These are phyloP conservation scores for Geranium brycei DNA, from an alignment of 345 rosid species.

Conservation along the genomic window DNA sequence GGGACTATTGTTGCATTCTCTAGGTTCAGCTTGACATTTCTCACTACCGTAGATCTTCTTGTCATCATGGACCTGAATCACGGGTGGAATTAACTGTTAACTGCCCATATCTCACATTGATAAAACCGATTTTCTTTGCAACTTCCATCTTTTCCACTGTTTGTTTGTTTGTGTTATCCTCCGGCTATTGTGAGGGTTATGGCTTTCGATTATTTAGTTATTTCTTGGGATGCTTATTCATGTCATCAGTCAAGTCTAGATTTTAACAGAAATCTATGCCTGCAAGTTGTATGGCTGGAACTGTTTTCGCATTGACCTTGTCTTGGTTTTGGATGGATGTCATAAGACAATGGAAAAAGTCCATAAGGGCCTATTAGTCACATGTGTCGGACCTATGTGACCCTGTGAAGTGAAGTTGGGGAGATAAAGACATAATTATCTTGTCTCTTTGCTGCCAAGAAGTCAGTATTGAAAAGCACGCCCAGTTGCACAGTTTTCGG, in stretches of 20 bases:
- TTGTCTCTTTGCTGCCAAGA: background rate
- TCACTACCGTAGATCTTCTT: background rate
- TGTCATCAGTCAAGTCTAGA: background rate
- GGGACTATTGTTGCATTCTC: background rate
- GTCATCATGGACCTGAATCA: background rate
- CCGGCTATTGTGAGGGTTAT: background rate
- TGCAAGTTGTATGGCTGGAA: background rate
- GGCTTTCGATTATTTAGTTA: background rate
- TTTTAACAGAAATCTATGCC: background rate
- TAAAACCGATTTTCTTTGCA: background rate
- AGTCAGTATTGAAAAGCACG: background rate
- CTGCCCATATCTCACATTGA: background rate
- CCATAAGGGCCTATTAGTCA: background rate
- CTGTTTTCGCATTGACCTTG: background rate
- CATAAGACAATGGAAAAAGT: too few species aligned
- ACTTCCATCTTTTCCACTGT: background rate
- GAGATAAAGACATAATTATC: background rate
- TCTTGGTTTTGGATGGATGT: background rate
- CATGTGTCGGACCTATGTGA: background rate
- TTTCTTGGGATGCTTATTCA: background rate
- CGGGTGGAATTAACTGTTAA: background rate
- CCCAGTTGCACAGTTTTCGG: background rate
- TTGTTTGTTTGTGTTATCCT: background rate
- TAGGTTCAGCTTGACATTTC: background rate
- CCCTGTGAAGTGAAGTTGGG: background rate